Base-by-base conservation (phyloP, 2,329 filamentous ascomycete genomes). In the Aspergillus piperis region DNA sequence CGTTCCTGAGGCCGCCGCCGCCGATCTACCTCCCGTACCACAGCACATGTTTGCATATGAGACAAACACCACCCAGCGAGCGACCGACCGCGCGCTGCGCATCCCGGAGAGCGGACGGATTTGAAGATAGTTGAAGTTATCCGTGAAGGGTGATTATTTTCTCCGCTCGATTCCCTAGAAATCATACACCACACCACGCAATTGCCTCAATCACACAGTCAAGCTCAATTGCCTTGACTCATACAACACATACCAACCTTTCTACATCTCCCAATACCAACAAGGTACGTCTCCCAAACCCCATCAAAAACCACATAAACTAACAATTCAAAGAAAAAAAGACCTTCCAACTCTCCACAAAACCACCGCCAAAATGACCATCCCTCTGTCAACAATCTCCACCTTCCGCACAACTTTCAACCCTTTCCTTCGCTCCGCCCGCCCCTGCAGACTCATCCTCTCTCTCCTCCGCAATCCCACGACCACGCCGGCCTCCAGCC, bases 321-420 rank as follows among this genome's bases (percentile, higher is more conserved):
- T 19, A 39, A 23, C 13, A 17, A 15, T 15, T 8, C 6, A 25
- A 25, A 2, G 7, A 13, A 41, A 21, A 32, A 27, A 39, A 8
- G 17, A 19, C 51, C 2, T 3, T 39, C 32, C 38, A 50, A 52
- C 15, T 27, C 21, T 19, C 51, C 19, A 50, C 30, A 25, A 52
- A 50, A 52, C 54, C 48, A 41, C 60, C 58, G 50, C 50, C 59
- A 72, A 59, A 62, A 76, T 74, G 75, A 62, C 75, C 48, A 72
- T 78, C 64, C 75, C 76, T 48, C 68, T 77, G 61, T 70, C 74
- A 75, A 72, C 70, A 47, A 79, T 81, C 65, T 94, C 92, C 75
- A 87, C 92, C 75, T 88, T 98, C 70, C 87, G 85, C 71, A 89
- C 92, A 66, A 87, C 87, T 75, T 97, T 98, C 87, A 96, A 96